Base-by-base conservation (phyloP, 2,329 filamentous ascomycete species). In the Penicillium decumbens region DNA sequence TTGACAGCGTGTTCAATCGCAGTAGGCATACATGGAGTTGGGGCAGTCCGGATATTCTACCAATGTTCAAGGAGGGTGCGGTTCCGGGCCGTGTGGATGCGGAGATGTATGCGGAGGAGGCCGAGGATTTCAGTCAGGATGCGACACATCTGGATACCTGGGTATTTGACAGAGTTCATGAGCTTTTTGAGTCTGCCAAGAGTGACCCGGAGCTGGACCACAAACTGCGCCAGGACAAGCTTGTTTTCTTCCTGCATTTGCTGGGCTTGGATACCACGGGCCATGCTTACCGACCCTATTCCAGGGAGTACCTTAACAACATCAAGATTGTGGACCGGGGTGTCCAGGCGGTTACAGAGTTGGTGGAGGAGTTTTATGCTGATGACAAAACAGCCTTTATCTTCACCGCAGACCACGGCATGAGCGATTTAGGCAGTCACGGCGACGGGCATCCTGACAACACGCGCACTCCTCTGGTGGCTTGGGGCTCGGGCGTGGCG, bases 361-460 rank as follows among this genome's bases (percentile, higher is more conserved):
- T 95, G 46, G 84, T 96, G 43, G 83, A 95, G 30, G 80, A 86
- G 10, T 98, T 97, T 66, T 98, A 96, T 63, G 78, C 74, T 4
- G 85, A 90, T 60, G 82, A 83, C 56, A 85, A 93, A 69, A 97
- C 93, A 0, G 89, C 95, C 0, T 98, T 92, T 67, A 82, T 98
- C 13, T 98, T 98, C 66, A 98, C 95, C 1, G 93, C 93, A 6
- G 93, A 98, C 65, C 93, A 98, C 69, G 93, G 93, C 15, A 98
- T 98, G 93, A 97, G 89, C 65, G 93, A 98, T 70, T 96, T 88
- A 85, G 93, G 95, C n/a, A 97, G 91, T 61, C 95, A 98, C 68
- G 95, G 95, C 32, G 93, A 98, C 68, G 93, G 93, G 6, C 91
- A 98, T 70, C 93, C 93, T 0, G 88, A 98, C 69, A 98, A 97